These are phyloP conservation scores for Suhomyces panamericanus DNA, from an alignment of 1,139 yeast genomes.

Conservation along the genomic window DNA sequence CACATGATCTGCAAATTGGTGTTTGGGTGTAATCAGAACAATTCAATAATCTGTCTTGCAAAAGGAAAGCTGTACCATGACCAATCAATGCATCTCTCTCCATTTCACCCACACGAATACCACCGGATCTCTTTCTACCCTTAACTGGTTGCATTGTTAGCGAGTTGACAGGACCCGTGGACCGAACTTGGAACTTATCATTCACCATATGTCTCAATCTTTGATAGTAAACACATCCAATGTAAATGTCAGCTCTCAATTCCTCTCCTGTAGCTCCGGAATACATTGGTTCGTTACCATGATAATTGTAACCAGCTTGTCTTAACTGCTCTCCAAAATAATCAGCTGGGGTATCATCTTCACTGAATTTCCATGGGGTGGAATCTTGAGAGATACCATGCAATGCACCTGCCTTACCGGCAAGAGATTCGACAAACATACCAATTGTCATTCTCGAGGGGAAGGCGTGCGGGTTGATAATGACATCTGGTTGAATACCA, in stretches of 20 bases:
- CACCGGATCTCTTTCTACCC: constrained; percentile 99
- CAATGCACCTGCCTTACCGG: constrained; percentile 97
- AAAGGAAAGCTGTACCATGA: constrained; percentile 95
- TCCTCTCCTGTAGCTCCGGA: constrained; percentile 99
- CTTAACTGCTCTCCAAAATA: constrained; percentile 91
- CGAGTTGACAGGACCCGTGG: constrained; percentile 97
- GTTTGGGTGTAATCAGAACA: constrained; percentile 96
- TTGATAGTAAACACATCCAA: constrained; percentile 97
- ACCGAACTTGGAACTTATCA: constrained; percentile 98
- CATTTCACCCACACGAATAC: constrained; percentile 99
- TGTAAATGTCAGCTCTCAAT: constrained; percentile 89
- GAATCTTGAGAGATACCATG: constrained; percentile 98
- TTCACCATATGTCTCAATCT: constrained; percentile 99
- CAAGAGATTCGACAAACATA: constrained; percentile 97
- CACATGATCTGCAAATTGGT: constrained; percentile 87
- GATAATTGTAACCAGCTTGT: constrained; percentile 91
- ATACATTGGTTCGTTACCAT: constrained; percentile 98
- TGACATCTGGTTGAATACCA: constrained; percentile 96
- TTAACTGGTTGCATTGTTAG: constrained; percentile 99
- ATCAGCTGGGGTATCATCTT: constrained; percentile 94
- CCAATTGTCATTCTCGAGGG: constrained; percentile 99
- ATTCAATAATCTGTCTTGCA: constrained; percentile 93
- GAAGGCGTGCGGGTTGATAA: constrained; percentile 98
- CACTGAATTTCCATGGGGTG: constrained; percentile 94
- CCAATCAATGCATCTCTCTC: constrained; percentile 99